These are phyloP conservation scores for Exophiala oligosperma DNA, from an alignment of 2,329 filamentous ascomycete species.

Conservation along the genomic window DNA sequence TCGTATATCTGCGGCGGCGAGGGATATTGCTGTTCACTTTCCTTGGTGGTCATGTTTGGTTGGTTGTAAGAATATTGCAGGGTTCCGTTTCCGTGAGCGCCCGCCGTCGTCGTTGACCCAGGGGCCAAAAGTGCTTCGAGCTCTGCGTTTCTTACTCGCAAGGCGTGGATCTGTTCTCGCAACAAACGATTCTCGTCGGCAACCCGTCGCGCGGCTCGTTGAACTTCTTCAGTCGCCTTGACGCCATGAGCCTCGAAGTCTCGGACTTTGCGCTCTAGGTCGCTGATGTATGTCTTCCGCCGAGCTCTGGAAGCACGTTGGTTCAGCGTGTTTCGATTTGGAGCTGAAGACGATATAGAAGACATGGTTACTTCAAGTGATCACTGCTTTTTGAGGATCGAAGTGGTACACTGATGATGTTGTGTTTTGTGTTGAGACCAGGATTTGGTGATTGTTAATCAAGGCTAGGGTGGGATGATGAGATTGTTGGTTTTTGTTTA, in stretches of 20 bases:
- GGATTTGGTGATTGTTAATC: too few relatives aligned
- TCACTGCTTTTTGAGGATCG: not conserved
- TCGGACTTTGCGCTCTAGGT: conserved; percentile 65
- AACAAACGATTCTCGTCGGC: conserved; percentile 69
- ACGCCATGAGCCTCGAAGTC: conserved; percentile 65
- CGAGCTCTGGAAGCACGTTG: conserved; percentile 74
- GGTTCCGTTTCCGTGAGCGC: not conserved
- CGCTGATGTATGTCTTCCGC: conserved; percentile 70
- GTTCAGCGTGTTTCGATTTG: conserved; percentile 68
- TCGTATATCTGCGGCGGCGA: not conserved
- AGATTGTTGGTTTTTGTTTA: too few relatives aligned
- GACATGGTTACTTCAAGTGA: not conserved
- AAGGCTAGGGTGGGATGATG: too few relatives aligned
- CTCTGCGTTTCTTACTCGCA: not conserved
- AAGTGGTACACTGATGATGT: not conserved
- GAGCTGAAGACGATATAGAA: not conserved
- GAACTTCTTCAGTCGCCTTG: conserved; percentile 70
- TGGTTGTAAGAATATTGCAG: too few relatives aligned
- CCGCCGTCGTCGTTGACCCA: not conserved
- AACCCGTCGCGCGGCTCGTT: conserved; percentile 67
- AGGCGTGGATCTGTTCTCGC: conserved; percentile 13
- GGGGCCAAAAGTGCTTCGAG: not conserved
- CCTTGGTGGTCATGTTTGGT: not conserved
- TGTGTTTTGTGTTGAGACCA: too few relatives aligned
- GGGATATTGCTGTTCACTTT: not conserved